Percentiles rank a stretch among this genome's conserved stretches.
phyloP scores from a whole-genome alignment of 768 basidiomycete species.

The Butyriboletus loyo region DNA sequence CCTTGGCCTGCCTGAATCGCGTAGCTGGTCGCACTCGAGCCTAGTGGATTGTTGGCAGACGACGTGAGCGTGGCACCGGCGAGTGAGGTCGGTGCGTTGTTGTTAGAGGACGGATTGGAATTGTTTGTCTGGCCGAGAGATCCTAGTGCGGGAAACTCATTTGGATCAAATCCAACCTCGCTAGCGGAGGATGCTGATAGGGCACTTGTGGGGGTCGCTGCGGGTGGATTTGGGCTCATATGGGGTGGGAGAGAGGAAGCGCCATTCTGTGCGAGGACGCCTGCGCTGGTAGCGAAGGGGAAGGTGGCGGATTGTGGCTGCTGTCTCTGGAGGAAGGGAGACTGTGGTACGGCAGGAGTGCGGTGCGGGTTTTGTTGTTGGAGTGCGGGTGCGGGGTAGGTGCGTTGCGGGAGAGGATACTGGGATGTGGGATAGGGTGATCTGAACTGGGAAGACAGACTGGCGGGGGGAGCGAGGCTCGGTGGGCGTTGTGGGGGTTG shows the following conservation, averaged over 20 bases:
- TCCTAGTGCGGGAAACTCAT: conserved; percentile 86
- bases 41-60: conserved; percentile 29
- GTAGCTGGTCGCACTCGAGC: conserved; percentile 58
- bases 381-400: conserved; percentile 40
- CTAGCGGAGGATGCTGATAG: conserved; percentile 63
- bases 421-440: conserved; percentile 42
- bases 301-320: conserved; percentile 44
- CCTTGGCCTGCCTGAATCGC: conserved; percentile 75
- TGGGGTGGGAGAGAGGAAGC: conserved; percentile 54
- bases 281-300: conserved; percentile 48
- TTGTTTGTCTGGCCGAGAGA: conserved; percentile 49
- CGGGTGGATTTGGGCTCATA: conserved; percentile 47
- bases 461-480: conserved; percentile 63
- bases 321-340: conserved; percentile 64
- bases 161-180: conserved; percentile 80
- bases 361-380: conserved; percentile 60
- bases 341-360: conserved; percentile 53
- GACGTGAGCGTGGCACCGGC: conserved; percentile 20
- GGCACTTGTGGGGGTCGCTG: conserved; percentile 40
- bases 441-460: conserved; percentile 63
- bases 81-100: conserved; percentile 29
- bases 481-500: conserved; percentile 83
- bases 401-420: conserved; percentile 29
- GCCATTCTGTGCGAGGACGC: conserved; percentile 56
- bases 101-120: conserved; percentile 37